These are phyloP conservation scores for Luffa acutangula DNA, from an alignment of 306 rosid species.

Conservation along the genomic window DNA sequence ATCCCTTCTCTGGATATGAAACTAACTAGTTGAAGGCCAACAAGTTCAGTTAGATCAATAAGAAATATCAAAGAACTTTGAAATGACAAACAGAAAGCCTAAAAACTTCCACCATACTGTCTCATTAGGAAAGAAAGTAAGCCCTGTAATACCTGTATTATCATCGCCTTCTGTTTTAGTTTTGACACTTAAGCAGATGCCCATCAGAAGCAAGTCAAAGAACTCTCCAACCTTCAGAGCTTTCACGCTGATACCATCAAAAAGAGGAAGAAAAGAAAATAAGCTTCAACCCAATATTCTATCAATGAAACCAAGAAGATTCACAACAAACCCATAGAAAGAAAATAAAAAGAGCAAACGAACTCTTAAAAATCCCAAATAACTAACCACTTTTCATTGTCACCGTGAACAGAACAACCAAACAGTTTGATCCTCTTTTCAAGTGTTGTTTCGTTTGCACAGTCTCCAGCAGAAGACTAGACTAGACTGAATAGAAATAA, in stretches of 20 bases:
- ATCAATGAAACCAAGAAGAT: neutral
- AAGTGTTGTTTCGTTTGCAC: neutral
- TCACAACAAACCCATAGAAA: neutral
- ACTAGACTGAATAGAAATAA: neutral
- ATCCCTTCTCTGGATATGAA: neutral
- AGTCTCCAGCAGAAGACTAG: neutral
- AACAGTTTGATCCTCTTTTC: neutral
- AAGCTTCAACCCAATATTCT: neutral
- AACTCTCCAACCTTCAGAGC: neutral
- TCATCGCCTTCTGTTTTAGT: conserved; percentile 19
- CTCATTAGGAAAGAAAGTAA: neutral
- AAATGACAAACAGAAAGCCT: neutral
- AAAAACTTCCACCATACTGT: neutral
- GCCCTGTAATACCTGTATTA: conserved; percentile 16
- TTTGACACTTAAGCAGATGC: conserved; percentile 33
- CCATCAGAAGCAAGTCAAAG: conserved; percentile 22
- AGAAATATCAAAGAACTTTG: neutral
- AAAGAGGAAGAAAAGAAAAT: neutral
- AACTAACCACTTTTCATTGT: neutral
- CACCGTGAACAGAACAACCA: neutral
- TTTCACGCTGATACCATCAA: neutral
- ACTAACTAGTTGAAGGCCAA: neutral
- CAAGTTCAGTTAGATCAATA: neutral
- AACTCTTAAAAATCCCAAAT: neutral
- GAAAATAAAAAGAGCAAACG: neutral